A percentile compares a stretch with the other conserved stretches of the same genome.
Evolutionary conservation across 2,329 filamentous ascomycete species (phyloP).

Genomic region (Peltaster fructicola): DNA sequence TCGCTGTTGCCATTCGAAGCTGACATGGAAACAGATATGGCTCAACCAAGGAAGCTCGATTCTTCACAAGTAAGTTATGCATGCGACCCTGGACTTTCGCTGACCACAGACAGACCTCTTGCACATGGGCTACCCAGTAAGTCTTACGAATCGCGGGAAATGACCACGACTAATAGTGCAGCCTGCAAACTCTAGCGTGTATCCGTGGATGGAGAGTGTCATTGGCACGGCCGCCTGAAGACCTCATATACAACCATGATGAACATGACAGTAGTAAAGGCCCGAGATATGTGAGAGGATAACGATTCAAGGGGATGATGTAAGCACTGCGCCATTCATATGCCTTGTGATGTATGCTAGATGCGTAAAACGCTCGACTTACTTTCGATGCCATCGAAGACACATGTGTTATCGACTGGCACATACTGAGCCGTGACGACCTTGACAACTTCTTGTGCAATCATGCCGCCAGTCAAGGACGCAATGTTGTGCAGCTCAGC

Average conservation of each 20-base stretch:
- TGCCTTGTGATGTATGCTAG: too few relatives aligned
- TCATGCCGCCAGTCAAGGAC: slow-evolving; percentile 72
- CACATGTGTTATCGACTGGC: slow-evolving; percentile 44
- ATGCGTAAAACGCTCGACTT: slow-evolving; percentile 22
- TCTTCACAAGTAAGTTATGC: slow-evolving; percentile 43
- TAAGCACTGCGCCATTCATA: too few relatives aligned
- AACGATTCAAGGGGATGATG: too few relatives aligned
- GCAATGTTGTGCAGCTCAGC: slow-evolving; percentile 88
- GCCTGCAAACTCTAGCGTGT: slow-evolving; percentile 37
- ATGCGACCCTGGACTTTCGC: too few relatives aligned
- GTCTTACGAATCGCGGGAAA: too few relatives aligned
- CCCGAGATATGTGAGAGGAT: too few relatives aligned
- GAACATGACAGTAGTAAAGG: too few relatives aligned
- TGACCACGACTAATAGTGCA: too few relatives aligned
- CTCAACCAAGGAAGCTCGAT: slow-evolving; percentile 46
- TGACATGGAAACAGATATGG: too few relatives aligned
- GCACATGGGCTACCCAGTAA: too few relatives aligned
- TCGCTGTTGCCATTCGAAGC: too few relatives aligned
- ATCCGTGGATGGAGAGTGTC: slow-evolving; percentile 44
- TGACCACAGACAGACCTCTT: too few relatives aligned
- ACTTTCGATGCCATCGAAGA: slow-evolving; percentile 44
- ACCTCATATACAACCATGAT: not conserved
- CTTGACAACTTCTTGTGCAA: slow-evolving; percentile 95
- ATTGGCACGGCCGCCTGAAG: slow-evolving; percentile 17
- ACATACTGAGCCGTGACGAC: slow-evolving; percentile 53